Conservation (phyloP, 208 protist genomes). For the Wallacemonas sp. region DNA sequence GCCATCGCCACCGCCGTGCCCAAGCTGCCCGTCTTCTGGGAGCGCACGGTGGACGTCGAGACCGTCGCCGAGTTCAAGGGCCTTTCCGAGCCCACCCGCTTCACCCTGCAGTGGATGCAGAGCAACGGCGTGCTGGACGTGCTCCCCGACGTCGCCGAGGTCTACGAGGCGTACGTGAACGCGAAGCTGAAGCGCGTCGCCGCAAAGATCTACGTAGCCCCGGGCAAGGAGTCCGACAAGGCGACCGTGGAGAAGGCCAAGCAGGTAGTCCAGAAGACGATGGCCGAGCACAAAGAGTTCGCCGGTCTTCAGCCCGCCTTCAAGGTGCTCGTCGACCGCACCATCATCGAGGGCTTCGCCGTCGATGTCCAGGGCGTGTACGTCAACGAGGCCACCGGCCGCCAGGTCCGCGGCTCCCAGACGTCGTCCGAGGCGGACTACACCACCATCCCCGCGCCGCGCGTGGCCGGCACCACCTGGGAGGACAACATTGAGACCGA, state of each 20-base stretch:
- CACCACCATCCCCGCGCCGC: constrained; percentile 72
- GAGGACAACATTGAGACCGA: constrained; percentile 90
- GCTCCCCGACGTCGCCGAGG: constrained; percentile 75
- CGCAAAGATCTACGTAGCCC: constrained; percentile 85
- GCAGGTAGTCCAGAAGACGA: constrained; percentile 68
- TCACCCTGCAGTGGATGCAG: constrained; percentile 93
- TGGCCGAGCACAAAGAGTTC: constrained; percentile 70
- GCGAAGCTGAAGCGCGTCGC: constrained; percentile 81
- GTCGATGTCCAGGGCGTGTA: constrained; percentile 83
- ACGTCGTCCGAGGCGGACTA: constrained; percentile 74
- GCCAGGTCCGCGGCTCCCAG: constrained; percentile 32
- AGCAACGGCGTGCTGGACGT: constrained; percentile 88
- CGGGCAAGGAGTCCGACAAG: constrained; percentile 57
- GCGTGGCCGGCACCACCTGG: constrained; percentile 64
- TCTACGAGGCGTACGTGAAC: constrained; percentile 91
- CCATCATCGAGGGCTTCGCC: constrained; percentile 87
- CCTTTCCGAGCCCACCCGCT: constrained; percentile 74
- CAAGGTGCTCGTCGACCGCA: constrained; percentile 83
- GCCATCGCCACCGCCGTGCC: constrained; percentile 60
- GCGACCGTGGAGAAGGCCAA: constrained; percentile 55
- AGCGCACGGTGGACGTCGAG: constrained; percentile 71
- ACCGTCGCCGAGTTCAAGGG: constrained; percentile 82
- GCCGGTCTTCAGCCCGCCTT: constrained; percentile 61
- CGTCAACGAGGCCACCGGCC: constrained; percentile 76
- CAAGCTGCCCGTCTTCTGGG: constrained; percentile 89